Conservation (phyloP, 1,284 basidiomycete species). For the Mixia osmundae region DNA sequence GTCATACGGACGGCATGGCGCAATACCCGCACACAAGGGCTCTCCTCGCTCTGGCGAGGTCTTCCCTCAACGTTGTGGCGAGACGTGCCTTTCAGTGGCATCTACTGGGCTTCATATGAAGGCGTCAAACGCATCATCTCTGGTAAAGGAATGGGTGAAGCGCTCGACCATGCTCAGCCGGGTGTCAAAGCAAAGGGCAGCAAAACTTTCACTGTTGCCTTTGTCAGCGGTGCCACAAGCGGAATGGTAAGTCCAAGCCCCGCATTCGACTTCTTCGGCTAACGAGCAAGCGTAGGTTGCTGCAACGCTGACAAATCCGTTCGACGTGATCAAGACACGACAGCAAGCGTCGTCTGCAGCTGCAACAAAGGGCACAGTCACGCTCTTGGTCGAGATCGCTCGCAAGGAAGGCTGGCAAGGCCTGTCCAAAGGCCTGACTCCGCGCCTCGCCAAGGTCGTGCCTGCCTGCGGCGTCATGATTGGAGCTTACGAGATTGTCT, state of each 20-base stretch:
- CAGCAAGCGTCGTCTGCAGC: constrained; percentile 30
- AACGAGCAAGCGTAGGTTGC: constrained; percentile 28
- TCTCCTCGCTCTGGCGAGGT: constrained; percentile 61
- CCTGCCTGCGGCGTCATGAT: constrained; percentile 99
- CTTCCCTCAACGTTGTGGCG: constrained; percentile 81
- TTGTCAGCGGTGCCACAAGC: constrained; percentile 55
- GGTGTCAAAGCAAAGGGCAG: constrained; percentile 37
- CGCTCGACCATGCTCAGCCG: no score
- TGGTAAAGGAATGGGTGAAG: constrained; percentile 23
- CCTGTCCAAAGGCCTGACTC: constrained; percentile 62
- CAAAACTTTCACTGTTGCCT: constrained; percentile 45
- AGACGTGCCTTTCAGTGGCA: constrained; percentile 86
- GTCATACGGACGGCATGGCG: constrained; percentile 3
- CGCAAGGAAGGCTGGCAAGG: constrained; percentile 52
- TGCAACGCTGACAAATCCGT: constrained; percentile 75
- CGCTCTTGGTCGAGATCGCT: constrained; percentile 42
- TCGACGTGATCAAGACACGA: constrained; percentile 88
- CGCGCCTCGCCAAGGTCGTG: constrained; percentile 81
- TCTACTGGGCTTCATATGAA: constrained; percentile 46
- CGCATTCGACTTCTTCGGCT: not conserved
- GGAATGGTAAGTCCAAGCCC: constrained; percentile 29
- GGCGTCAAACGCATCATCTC: constrained; percentile 19
- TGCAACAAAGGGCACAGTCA: constrained; percentile 26
- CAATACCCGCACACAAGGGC: constrained; percentile 39
- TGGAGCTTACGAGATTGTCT: constrained; percentile 60